A percentile compares a stretch with the other conserved stretches of the same genome.
phyloP scores from a whole-genome alignment of 768 basidiomycete genomes.

The Dictyophora rubrovolvata region DNA sequence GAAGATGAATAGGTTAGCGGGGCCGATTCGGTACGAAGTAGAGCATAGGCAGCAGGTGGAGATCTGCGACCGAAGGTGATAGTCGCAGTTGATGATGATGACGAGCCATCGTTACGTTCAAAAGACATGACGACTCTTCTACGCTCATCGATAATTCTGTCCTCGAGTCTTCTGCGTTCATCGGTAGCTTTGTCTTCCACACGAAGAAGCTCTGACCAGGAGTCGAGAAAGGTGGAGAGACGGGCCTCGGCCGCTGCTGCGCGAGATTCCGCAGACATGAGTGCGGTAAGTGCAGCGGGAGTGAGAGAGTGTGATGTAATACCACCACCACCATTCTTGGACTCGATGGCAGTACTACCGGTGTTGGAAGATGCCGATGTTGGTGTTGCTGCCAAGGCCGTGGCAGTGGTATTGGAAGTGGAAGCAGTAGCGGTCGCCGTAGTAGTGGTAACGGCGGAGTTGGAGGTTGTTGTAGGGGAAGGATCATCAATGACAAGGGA shows the following conservation, averaged over 20 bases:
- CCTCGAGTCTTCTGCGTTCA: background rate
- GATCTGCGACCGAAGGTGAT: background rate
- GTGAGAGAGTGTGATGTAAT: background rate
- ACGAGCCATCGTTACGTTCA: background rate
- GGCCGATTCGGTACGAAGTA: background rate
- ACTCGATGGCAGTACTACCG: background rate
- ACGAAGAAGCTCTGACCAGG: background rate
- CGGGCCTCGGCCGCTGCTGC: constrained; percentile 1
- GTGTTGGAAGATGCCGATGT: background rate
- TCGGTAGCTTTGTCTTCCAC: background rate
- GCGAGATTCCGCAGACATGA: constrained; percentile 1
- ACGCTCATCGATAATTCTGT: background rate
- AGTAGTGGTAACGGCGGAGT: background rate
- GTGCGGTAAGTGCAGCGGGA: background rate
- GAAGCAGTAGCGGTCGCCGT: background rate
- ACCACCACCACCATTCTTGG: background rate
- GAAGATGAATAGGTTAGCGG: background rate
- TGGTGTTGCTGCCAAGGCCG: background rate
- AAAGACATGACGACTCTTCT: background rate
- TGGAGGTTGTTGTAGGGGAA: background rate
- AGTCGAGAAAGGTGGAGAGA: background rate
- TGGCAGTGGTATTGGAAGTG: background rate
- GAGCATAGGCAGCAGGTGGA: background rate
- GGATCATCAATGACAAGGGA: background rate
- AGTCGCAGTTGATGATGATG: too few species aligned